Conservation (phyloP, 2,329 filamentous ascomycete genomes). For the Colletotrichum euphorbiae region DNA sequence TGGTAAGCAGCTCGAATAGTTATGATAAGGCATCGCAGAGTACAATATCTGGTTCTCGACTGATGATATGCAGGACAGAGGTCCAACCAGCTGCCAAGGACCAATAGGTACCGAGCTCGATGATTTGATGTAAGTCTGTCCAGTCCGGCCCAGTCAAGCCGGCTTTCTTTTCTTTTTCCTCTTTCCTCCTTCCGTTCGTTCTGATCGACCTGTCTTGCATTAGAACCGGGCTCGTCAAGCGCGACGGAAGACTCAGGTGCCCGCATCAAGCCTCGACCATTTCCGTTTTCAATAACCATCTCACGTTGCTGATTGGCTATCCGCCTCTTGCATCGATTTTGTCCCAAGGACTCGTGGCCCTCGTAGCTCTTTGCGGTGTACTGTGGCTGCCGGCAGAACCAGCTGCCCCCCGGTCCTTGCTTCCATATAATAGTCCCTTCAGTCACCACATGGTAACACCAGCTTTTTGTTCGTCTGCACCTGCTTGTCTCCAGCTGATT, state of each 20-base stretch:
- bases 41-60: neutral
- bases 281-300: conserved; percentile 38
- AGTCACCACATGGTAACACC: conserved; percentile 10
- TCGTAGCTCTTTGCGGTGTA: conserved; percentile 15
- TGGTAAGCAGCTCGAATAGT: neutral
- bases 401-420: neutral
- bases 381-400: conserved; percentile 14
- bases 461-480: conserved; percentile 4
- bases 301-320: conserved; percentile 27
- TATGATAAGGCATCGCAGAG: too few species aligned
- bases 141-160: conserved; percentile 21
- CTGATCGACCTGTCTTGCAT: conserved; percentile 34
- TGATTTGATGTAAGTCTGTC: conserved; percentile 15
- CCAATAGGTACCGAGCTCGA: neutral
- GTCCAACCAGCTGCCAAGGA: neutral
- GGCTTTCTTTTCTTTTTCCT: conserved; percentile 28
- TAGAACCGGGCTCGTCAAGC: conserved; percentile 35
- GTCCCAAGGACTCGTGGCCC: conserved; percentile 26
- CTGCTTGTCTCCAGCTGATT: conserved; percentile 5
- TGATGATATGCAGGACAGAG: neutral
- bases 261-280: conserved; percentile 30
- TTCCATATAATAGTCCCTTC: conserved; percentile 33
- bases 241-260: conserved; percentile 24
- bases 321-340: conserved; percentile 27
- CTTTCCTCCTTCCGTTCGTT: conserved; percentile 36